These are phyloP conservation scores for Phytophthora macrochlamydospora DNA, from an alignment of 352 stramenopile genomes.

Conservation along the genomic window DNA sequence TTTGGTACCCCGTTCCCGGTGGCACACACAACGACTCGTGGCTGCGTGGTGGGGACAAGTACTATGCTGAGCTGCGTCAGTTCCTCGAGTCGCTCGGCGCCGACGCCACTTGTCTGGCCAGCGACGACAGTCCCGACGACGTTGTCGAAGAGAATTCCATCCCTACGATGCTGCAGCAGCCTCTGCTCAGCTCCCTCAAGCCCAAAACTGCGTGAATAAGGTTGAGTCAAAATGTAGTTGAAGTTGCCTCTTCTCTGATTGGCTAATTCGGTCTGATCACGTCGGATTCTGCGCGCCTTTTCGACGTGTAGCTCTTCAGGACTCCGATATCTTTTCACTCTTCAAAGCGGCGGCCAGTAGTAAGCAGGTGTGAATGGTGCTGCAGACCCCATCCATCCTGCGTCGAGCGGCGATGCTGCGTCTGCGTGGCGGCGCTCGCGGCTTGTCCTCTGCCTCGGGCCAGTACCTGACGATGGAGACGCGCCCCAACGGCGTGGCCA, in stretches of 20 bases:
- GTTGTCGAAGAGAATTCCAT: conserved; percentile 59
- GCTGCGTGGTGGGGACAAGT: conserved; percentile 87
- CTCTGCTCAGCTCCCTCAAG: conserved; percentile 52
- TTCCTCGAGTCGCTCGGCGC: conserved; percentile 66
- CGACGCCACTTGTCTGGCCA: conserved; percentile 23
- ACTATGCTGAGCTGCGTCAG: conserved; percentile 73
- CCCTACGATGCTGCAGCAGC: conserved; percentile 72
- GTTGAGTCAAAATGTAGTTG: conserved; percentile 11
- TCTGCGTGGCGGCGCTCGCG: conserved; percentile 12
- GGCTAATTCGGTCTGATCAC: conserved; percentile 18
- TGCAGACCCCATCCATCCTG: conserved; percentile 35
- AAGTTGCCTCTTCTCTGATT: conserved; percentile 35
- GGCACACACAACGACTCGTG: conserved; percentile 96
- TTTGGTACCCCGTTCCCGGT: conserved; percentile 84
- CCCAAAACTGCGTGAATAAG: conserved; percentile 31
- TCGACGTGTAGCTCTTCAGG: neutral
- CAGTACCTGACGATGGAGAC: conserved; percentile 92
- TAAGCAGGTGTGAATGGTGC: conserved; percentile 31
- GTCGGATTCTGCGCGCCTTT: conserved; percentile 15
- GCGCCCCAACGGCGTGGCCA: conserved; percentile 84
- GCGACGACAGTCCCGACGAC: conserved; percentile 13
- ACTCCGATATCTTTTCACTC: conserved; percentile 32
- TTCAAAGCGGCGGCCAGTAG: conserved; percentile 13
- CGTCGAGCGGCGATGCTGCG: conserved; percentile 23
- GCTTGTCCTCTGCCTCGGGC: conserved; percentile 42